phyloP scores from a whole-genome alignment of 2,329 filamentous ascomycete genomes.

The Bipolaris cookei region DNA sequence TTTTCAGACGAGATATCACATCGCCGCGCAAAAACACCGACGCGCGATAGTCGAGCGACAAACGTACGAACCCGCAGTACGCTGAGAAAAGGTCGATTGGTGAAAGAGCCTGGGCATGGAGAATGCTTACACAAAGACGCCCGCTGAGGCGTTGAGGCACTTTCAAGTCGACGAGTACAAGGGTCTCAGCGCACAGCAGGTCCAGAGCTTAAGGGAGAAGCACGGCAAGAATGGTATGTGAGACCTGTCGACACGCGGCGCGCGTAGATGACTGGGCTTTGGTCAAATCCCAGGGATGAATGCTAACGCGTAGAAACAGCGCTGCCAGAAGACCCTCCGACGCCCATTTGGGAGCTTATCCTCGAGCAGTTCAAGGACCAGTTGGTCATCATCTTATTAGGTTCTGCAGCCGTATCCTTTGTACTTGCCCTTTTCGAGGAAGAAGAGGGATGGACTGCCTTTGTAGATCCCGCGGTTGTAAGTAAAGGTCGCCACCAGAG shows the following conservation, averaged over 20 bases:
- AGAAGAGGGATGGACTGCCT: constrained; percentile 92
- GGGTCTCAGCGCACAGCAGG: constrained; percentile 59
- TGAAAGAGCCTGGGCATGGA: constrained; percentile 54
- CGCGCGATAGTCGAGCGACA: constrained; percentile 8
- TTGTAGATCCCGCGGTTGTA: constrained; percentile 94
- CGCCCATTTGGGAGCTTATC: constrained; percentile 93
- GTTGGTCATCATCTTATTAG: constrained; percentile 91
- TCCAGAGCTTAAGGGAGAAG: constrained; percentile 54
- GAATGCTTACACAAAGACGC: constrained; percentile 58
- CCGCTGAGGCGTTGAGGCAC: constrained; percentile 58
- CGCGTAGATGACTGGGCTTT: neutral
- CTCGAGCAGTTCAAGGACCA: constrained; percentile 99
- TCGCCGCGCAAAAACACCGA: constrained; percentile 3
- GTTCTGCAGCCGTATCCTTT: constrained; percentile 91
- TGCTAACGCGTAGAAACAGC: constrained; percentile 54
- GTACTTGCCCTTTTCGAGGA: constrained; percentile 91
- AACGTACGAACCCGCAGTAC: neutral
- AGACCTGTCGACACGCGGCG: neutral
- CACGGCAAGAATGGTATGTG: constrained; percentile 62
- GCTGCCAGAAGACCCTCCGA: constrained; percentile 88
- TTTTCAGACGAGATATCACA: constrained; percentile 1
- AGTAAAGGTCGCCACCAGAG: constrained; percentile 49
- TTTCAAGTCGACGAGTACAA: constrained; percentile 59
- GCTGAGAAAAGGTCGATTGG: constrained; percentile 4
- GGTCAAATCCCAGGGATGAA: neutral